These are phyloP conservation scores for Talaromyces funiculosus DNA, from an alignment of 2,329 filamentous ascomycete species.

Conservation along the genomic window DNA sequence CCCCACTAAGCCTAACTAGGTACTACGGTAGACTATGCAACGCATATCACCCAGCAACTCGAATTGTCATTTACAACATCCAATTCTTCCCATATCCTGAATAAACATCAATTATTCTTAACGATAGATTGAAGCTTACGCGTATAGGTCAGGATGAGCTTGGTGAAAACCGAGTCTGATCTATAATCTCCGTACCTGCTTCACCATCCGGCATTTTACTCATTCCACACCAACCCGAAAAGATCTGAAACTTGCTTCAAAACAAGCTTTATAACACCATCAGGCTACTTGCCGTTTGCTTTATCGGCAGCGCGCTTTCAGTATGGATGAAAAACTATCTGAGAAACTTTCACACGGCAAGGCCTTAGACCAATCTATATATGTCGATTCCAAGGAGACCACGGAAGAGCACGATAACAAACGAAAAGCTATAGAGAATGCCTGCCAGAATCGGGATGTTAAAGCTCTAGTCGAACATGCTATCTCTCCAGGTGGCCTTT, in stretches of 20 bases:
- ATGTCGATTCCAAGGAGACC: constrained; percentile 5
- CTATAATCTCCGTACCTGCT: background rate
- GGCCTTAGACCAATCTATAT: background rate
- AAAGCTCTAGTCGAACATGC: constrained; percentile 54
- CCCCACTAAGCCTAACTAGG: background rate
- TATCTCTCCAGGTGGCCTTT: constrained; percentile 59
- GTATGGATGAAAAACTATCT: background rate
- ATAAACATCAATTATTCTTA: background rate
- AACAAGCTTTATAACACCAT: background rate
- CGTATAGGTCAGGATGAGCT: background rate
- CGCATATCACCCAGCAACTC: background rate
- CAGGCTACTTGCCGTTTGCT: background rate
- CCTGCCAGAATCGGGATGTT: constrained; percentile 56
- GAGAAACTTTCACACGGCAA: background rate
- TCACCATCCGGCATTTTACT: background rate
- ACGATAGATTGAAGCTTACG: background rate
- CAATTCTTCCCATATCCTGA: background rate
- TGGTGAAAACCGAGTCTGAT: background rate
- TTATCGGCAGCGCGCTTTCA: background rate
- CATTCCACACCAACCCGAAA: background rate
- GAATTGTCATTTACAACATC: background rate
- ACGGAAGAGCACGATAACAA: constrained; percentile 18
- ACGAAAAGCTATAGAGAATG: constrained; percentile 51
- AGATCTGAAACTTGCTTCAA: background rate
- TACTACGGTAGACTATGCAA: background rate